Conservation (phyloP, 768 basidiomycete species). For the Clitopilus hobsonii region DNA sequence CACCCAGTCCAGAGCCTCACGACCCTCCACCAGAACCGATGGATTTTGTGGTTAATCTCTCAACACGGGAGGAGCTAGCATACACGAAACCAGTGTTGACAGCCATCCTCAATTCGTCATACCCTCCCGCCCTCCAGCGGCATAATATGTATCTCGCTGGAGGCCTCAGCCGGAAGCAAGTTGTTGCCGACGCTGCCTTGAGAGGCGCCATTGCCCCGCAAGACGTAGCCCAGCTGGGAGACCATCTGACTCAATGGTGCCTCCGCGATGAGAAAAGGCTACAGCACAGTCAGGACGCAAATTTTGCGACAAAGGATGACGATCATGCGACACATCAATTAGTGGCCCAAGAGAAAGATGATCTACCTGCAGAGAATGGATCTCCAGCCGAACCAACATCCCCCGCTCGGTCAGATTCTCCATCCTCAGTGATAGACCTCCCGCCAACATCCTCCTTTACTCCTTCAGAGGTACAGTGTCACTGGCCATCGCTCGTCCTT, state of each 20-base stretch:
- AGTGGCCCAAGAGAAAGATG: background rate
- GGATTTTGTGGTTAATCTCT: constrained; percentile 40
- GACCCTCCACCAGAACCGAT: constrained; percentile 35
- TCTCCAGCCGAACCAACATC: constrained; percentile 7
- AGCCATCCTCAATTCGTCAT: constrained; percentile 53
- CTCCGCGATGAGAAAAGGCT: constrained; percentile 24
- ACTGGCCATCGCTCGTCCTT: background rate
- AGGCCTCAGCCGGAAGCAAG: constrained; percentile 37
- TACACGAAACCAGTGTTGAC: constrained; percentile 61
- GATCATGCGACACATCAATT: too few relatives aligned
- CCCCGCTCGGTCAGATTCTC: constrained; percentile 15
- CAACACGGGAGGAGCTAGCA: constrained; percentile 54
- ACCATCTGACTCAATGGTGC: constrained; percentile 38
- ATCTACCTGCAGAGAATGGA: background rate
- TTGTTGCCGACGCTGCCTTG: constrained; percentile 29
- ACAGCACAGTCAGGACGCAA: constrained; percentile 11
- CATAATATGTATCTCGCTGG: constrained; percentile 59
- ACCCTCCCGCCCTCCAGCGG: constrained; percentile 43
- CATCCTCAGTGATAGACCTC: constrained; percentile 16
- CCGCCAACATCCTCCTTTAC: constrained; percentile 20
- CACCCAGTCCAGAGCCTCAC: constrained; percentile 34
- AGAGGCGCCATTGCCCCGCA: constrained; percentile 38
- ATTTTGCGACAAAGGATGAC: too few relatives aligned
- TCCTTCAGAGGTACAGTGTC: constrained; percentile 4
- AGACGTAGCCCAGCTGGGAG: constrained; percentile 30